Evolutionary conservation across 75 land plant genomes (phyloP), one percentile per base, ranked within the genome.

Genomic region (Pinus albicaulis): DNA sequence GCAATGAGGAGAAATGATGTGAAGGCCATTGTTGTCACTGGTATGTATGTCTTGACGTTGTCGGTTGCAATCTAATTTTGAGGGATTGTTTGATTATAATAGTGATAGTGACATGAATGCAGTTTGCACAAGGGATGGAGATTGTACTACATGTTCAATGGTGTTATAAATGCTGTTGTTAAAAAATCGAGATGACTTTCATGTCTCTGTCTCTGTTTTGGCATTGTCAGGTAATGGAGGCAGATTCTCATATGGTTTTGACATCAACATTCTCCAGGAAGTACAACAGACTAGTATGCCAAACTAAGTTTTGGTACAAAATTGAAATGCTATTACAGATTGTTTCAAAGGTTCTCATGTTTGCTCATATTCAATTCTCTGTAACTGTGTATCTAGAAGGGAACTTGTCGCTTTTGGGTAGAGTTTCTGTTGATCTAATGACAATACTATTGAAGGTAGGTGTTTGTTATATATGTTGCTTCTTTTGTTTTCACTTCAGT

Each of bases 211-310:
- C 48, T 44, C 48, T 44, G 48, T 44, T 44, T 44, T 44, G 48
- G 48, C 48, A 34, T 76, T 36, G 25, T 44, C 60, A 96, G 99
- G 99, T 78, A 86, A 85, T 25, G 87, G 84, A 55, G 93, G 98
- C 20, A 97, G 79, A 72, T 97, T 97, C 74, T 97, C 98, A 36
- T 95, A 98, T 74, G 99, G 99, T 53, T 97, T 97, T 78, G 99
- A 97, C 76, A 92, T 97, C 79, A 86, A 80, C 72, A 86, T 81
- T 73, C 82, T 97, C 63, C 77, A 82, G 73, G 80, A 72, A 16
- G 77, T 89, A 70, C 99, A 97, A 56, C 74, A 65, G 78, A 86
- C 83, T 76, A 98, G 99, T 96, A 79, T 77, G 16, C 15, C 13
- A 22, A 23, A 73, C n/a, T 38, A 25, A 28, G 28, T 11, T n/a